phyloP scores from a whole-genome alignment of 257 asterid species.

The Ilex aquifolium region DNA sequence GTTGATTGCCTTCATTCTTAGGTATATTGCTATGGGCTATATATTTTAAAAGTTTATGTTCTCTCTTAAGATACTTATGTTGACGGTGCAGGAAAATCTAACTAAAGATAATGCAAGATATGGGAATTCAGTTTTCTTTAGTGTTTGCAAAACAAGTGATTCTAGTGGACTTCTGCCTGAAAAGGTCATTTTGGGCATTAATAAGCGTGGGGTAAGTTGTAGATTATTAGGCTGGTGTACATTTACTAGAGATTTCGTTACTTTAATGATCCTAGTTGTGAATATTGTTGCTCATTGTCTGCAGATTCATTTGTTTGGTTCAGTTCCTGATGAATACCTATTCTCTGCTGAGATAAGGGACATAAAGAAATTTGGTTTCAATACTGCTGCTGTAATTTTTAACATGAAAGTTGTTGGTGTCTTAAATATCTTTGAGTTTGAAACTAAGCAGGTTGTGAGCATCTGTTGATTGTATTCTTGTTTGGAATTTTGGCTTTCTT shows the following conservation, averaged over 20 bases:
- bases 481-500: neutral
- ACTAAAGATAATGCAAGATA: conserved; percentile 96
- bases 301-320: conserved; percentile 98
- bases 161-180: conserved; percentile 97
- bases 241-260: neutral
- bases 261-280: neutral
- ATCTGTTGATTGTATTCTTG: neutral
- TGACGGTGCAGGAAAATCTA: conserved; percentile 61
- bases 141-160: conserved; percentile 95
- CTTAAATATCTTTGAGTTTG: conserved; percentile 92
- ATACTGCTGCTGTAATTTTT: conserved; percentile 91
- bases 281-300: conserved; percentile 13
- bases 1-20: too few relatives aligned
- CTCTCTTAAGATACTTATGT: conserved; percentile 1
- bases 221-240: neutral
- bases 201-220: conserved; percentile 88
- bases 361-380: conserved; percentile 98
- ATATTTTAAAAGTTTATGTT: too few relatives aligned
- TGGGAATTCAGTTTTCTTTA: conserved; percentile 95
- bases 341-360: conserved; percentile 97
- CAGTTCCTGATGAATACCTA: conserved; percentile 92
- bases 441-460: conserved; percentile 77
- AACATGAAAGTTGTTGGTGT: conserved; percentile 99
- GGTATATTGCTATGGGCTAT: too few relatives aligned
- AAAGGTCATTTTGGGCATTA: conserved; percentile 79